phyloP scores from a whole-genome alignment of 2,329 filamentous ascomycete genomes.

The Penicillium sp. region DNA sequence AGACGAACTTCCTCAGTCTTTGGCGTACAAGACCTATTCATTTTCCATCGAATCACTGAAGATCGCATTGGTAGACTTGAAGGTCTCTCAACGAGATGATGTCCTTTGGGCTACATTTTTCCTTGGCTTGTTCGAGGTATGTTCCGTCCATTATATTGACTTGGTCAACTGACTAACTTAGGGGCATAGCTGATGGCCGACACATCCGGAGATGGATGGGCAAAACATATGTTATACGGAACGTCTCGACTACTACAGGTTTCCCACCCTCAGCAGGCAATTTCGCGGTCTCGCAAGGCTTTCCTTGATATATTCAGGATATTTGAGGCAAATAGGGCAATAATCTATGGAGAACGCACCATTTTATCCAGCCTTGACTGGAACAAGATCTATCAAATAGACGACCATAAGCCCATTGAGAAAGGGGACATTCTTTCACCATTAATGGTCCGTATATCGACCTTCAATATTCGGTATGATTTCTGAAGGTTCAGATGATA shows the following conservation, averaged over 20 bases:
- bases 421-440: not conserved
- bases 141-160: not conserved
- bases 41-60: not conserved
- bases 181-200: conserved; percentile 5
- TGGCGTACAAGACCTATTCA: not conserved
- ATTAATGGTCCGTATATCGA: not conserved
- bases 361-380: not conserved
- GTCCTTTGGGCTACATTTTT: conserved; percentile 6
- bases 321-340: conserved; percentile 1
- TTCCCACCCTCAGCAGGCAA: not conserved
- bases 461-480: not conserved
- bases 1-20: not conserved
- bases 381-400: not conserved
- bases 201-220: conserved; percentile 10
- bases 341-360: not conserved
- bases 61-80: not conserved
- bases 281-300: not conserved
- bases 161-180: not conserved
- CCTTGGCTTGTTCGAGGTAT: not conserved
- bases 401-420: not conserved
- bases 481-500: not conserved
- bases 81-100: not conserved
- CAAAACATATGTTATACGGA: conserved; percentile 15
- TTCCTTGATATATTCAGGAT: not conserved
- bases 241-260: conserved; percentile 15